Evolutionary conservation across 805 yeast species (phyloP), one percentile per base, ranked within the genome.

Genomic region (Huiozyma sinensis): DNA sequence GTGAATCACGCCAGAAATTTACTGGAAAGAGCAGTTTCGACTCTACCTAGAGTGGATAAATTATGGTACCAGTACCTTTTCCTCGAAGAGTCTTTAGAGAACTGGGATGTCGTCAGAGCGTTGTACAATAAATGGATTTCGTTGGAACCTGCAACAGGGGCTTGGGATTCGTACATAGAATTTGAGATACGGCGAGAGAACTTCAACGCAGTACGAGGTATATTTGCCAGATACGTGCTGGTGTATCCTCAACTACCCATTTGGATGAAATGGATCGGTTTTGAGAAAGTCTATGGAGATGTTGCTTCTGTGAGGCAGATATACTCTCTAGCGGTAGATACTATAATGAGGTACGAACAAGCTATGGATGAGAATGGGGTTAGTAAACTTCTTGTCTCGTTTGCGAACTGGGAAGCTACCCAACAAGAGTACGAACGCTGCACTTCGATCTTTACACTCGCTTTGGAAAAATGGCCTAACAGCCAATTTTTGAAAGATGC

Each of bases 1-100:
- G 71, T 87, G 44, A 87, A 86, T 55, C 97, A 89, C 64, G 97
- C 97, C 0, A 67, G 95, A 51, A 89, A 90, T 57, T 54, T 92
- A 28, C 66, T 90, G 30, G 88, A 87, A 42, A 67, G 97, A 37
- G 94, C 87, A 0, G 79, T 83, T 0, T 72, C 78, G 1, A 61
- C 77, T 0, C 65, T 89, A 28, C 97, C 97, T 0, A 68, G 85
- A 28, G 79, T 82, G 4, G 89, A 83, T 53, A 89, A 89, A 58
- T 64, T 90, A 17, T 90, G 97, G 97, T 84, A 76, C 57, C 72
- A 79, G 47, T 88, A 86, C 55, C 79, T 84, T 6, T 79, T 82
- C 39, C 73, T 89, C 12, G 97, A 88, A 61, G 97, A 88, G 61
- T 72, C 83, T 0, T 63, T 87, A 28, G 79, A 78, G 35, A 78